Evolutionary conservation across 2,329 filamentous ascomycete species (phyloP), one percentile per base, ranked within the genome.

Genomic region (Apiospora hydei): DNA sequence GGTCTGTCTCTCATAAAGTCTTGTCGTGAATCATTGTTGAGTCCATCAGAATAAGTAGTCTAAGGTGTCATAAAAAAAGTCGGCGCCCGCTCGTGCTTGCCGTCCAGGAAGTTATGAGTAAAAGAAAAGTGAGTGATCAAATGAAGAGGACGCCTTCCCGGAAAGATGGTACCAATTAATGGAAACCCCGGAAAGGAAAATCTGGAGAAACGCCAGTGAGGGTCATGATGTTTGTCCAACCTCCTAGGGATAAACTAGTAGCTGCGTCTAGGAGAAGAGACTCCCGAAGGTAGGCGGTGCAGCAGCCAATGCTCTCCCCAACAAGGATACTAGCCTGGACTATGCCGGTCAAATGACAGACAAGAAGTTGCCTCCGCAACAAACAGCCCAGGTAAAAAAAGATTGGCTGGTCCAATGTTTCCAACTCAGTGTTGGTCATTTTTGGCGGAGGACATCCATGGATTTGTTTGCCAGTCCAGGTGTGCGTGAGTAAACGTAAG

Each of bases 1-100:
- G 70, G 69, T 74, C 74, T 73, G 73, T 71, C 72, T 76, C 66
- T 76, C 73, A 69, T 74, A 77, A 78, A 67, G 72, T 79, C 77
- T 74, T 79, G 74, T 72, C 76, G 49, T 76, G 57, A 64, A 64
- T 64, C 57, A 64, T 41, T 38, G 57, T n/a, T 21, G 57, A 64
- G 57, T 41, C 57, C 57, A 38, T 41, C 57, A 38, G n/a, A 64
- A 64, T 41, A 64, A 34, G 57, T 64, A 64, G 57, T 64, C 57
- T 64, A 64, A 64, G 18, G 10, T 64, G 57, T 64, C 57, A 41
- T 64, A 64, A 64, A 41, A 18, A 21, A 30, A 21, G 57, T 64
- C 34, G 57, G 57, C 57, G 34, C 57, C 57, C 57, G 34, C 34
- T 64, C 30, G 18, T 41, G 18, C 18, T 64, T 41, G 18, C 34